Percentiles rank a stretch among this genome's conserved stretches.
Evolutionary conservation across 2,329 filamentous ascomycete species (phyloP).

Genomic region (Waltergamsia citrina): DNA sequence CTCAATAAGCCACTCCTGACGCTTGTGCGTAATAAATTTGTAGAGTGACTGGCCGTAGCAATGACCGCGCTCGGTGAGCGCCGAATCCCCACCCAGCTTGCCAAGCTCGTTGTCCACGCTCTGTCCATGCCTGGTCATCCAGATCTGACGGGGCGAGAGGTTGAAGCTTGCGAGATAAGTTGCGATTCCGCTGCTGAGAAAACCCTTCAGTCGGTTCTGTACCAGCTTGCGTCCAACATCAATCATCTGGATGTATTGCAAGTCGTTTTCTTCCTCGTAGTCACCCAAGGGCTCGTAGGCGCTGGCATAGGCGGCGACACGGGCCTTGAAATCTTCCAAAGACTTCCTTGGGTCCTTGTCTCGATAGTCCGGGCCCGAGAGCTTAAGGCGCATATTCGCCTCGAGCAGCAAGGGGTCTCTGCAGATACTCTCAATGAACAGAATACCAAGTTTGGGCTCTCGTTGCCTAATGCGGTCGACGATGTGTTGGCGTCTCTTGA

Average conservation of each 20-base stretch:
- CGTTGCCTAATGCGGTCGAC: slow-evolving; percentile 74
- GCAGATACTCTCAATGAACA: slow-evolving; percentile 94
- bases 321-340: slow-evolving; percentile 82
- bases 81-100: slow-evolving; percentile 85
- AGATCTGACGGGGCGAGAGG: slow-evolving; percentile 87
- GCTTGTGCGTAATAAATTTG: slow-evolving; percentile 73
- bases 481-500: slow-evolving; percentile 72
- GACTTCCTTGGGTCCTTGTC: slow-evolving; percentile 84
- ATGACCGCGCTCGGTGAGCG: slow-evolving; percentile 70
- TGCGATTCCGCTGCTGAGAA: slow-evolving; percentile 83
- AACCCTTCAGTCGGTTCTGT: slow-evolving; percentile 82
- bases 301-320: slow-evolving; percentile 87
- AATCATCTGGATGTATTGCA: slow-evolving; percentile 97
- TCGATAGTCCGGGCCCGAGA: slow-evolving; percentile 91
- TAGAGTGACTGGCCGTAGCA: slow-evolving; percentile 73
- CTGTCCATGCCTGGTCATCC: slow-evolving; percentile 94
- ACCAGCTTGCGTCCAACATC: slow-evolving; percentile 94
- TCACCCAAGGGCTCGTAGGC: slow-evolving; percentile 86
- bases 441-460: slow-evolving; percentile 79
- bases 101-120: slow-evolving; percentile 79
- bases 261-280: slow-evolving; percentile 80
- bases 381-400: slow-evolving; percentile 93
- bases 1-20: slow-evolving; percentile 71
- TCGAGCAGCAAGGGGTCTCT: slow-evolving; percentile 76
- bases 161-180: slow-evolving; percentile 98